phyloP scores from a whole-genome alignment of 495 filamentous ascomycete species.

The Podospora sp. region DNA sequence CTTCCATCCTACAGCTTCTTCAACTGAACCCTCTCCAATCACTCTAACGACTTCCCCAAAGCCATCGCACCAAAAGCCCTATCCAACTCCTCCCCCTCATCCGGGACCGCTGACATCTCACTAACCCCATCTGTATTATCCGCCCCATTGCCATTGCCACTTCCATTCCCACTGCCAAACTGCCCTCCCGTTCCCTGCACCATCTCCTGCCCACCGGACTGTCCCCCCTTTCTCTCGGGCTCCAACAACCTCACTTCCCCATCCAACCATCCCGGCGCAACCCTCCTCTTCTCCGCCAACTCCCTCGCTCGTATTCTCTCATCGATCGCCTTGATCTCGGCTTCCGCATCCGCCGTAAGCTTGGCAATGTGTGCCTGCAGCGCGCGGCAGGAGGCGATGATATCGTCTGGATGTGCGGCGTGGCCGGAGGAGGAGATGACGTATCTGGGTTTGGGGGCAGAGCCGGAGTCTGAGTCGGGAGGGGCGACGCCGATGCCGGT shows the following conservation, averaged over 20 bases:
- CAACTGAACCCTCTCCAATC: not conserved
- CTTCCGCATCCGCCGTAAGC: slow-evolving; percentile 62
- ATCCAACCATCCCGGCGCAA: slow-evolving; percentile 95
- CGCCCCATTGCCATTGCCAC: not conserved
- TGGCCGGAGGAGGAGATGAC: slow-evolving; percentile 74
- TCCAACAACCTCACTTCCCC: slow-evolving; percentile 81
- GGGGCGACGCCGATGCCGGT: slow-evolving; percentile 51
- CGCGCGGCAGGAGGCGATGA: slow-evolving; percentile 75
- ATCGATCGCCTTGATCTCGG: slow-evolving; percentile 69
- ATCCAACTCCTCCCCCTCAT: slow-evolving; percentile 81
- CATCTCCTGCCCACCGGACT: not conserved
- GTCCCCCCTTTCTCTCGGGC: slow-evolving; percentile 57
- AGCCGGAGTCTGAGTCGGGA: slow-evolving; percentile 32
- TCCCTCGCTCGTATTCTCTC: slow-evolving; percentile 72
- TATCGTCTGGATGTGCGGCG: slow-evolving; percentile 78
- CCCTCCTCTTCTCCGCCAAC: slow-evolving; percentile 84
- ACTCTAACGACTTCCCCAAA: slow-evolving; percentile 22
- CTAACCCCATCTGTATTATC: slow-evolving; percentile 41
- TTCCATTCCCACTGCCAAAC: not conserved
- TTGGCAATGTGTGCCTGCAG: slow-evolving; percentile 73
- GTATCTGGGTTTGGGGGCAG: slow-evolving; percentile 60
- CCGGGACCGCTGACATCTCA: slow-evolving; percentile 49
- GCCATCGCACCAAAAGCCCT: slow-evolving; percentile 79
- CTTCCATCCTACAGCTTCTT: not conserved
- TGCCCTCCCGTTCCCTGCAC: slow-evolving; percentile 6